Evolutionary conservation across 768 basidiomycete genomes (phyloP).

Genomic region (Jaapia argillacea): DNA sequence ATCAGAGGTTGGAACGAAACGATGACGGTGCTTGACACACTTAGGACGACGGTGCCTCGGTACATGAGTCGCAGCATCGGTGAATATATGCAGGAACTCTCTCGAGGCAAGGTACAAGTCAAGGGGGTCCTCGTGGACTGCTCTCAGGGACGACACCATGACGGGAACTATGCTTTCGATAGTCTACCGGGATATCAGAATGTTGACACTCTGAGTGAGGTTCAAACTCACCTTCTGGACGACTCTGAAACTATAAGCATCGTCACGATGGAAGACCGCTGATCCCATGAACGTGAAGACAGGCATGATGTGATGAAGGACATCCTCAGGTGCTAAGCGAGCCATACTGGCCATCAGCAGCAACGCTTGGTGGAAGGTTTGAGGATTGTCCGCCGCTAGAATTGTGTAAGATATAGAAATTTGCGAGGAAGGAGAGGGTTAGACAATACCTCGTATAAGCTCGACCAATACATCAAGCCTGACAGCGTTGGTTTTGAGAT

Average conservation of each 20-base stretch:
- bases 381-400: constrained; percentile 80
- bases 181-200: constrained; percentile 39
- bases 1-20: background rate
- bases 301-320: constrained; percentile 93
- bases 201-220: background rate
- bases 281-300: constrained; percentile 99
- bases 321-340: constrained; percentile 78
- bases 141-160: constrained; percentile 72
- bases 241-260: constrained; percentile 89
- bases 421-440: background rate
- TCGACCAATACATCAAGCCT: constrained; percentile 83
- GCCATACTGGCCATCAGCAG: constrained; percentile 81
- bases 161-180: constrained; percentile 91
- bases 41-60: constrained; percentile 88
- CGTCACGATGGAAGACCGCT: constrained; percentile 95
- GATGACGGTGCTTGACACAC: constrained; percentile 26
- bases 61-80: constrained; percentile 85
- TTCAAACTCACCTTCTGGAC: constrained; percentile 66
- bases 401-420: constrained; percentile 1
- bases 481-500: constrained; percentile 45
- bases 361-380: constrained; percentile 89
- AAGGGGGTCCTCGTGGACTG: constrained; percentile 38
- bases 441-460: constrained; percentile 60
- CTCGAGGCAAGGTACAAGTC: constrained; percentile 60
- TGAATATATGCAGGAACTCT: constrained; percentile 85